Conservation (phyloP, 1,139 yeast genomes). For the Zygosaccharomyces pseudobailii region DNA sequence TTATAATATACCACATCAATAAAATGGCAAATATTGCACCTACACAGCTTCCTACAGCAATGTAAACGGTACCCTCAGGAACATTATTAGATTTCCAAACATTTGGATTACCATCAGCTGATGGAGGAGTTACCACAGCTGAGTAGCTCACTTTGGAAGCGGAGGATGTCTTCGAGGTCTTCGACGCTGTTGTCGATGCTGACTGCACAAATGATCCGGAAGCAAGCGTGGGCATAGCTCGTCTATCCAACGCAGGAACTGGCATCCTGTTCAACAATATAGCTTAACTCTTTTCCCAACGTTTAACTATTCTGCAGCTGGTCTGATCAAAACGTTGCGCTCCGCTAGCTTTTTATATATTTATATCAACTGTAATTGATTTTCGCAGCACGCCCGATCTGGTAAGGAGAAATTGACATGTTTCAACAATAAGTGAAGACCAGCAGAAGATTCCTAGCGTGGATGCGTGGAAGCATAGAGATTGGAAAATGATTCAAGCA, state of each 20-base stretch:
- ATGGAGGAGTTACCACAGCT: constrained; percentile 63
- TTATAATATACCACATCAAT: constrained; percentile 21
- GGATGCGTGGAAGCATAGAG: neutral
- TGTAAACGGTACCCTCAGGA: constrained; percentile 74
- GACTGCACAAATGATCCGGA: constrained; percentile 9
- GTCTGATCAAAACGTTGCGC: neutral
- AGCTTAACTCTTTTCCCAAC: neutral
- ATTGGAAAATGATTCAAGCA: neutral
- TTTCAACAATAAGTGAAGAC: neutral
- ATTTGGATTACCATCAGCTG: constrained; percentile 55
- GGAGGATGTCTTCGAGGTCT: constrained; percentile 2
- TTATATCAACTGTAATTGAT: neutral
- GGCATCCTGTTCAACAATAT: neutral
- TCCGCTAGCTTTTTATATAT: neutral
- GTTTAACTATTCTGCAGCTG: no score
- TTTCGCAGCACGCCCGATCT: constrained; percentile 10
- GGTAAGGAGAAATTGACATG: constrained; percentile 6
- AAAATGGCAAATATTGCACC: constrained; percentile 38
- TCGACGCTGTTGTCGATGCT: constrained; percentile 4
- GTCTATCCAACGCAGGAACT: neutral
- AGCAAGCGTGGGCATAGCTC: constrained; percentile 8
- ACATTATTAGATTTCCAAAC: constrained; percentile 43
- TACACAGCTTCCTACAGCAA: constrained; percentile 68
- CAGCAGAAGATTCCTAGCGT: neutral
- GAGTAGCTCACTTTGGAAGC: constrained; percentile 21